Evolutionary conservation across 495 filamentous ascomycete species (phyloP), one percentile per base, ranked within the genome.

Genomic region (Venustampulla echinocandica): DNA sequence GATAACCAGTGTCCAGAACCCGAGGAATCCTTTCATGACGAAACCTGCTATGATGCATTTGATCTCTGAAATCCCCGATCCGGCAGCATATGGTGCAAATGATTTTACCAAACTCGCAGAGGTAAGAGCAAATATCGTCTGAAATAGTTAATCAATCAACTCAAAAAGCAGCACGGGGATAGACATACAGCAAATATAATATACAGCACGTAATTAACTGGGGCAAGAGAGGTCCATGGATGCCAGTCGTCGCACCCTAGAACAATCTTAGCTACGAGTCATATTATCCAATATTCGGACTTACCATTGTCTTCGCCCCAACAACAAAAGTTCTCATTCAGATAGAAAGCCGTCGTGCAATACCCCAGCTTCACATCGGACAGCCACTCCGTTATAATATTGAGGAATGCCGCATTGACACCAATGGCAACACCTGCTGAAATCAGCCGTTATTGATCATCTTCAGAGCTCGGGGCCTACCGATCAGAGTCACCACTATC

Each of bases 41-140:
- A 98, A 98, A n/a, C 92, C 92, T 4, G 90, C 90, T 57, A 98
- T 95, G 55, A 98, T 98, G 65, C 92, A 97, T 66, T 98, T 98
- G 68, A 98, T 98, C 68, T 98, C 92, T 20, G 90, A 96, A 46
- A 98, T 98, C 38, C 92, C 92, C 18, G 90, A 96, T 22, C 92
- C 92, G 23, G 92, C 93, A 10, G 92, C 93, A 62, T 98, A 98
- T 11, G 92, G 93, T 10, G 92, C 89, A 64, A 93, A 97, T 0
- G 81, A 81, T 61, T 89, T 95, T 61, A 98, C 92, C 13, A 98
- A 71, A 28, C 73, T 79, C 2, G 89, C 93, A 1, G 89, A 79
- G 10, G 82, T 83, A 23, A 84, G 81, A 37, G 90, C 82, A 61
- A 98, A 93, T 3, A 87, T 51, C 1, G 83, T 76, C 50, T 56